Evolutionary conservation across 306 rosid species (phyloP).

Genomic region (Dryas alaskensis): DNA sequence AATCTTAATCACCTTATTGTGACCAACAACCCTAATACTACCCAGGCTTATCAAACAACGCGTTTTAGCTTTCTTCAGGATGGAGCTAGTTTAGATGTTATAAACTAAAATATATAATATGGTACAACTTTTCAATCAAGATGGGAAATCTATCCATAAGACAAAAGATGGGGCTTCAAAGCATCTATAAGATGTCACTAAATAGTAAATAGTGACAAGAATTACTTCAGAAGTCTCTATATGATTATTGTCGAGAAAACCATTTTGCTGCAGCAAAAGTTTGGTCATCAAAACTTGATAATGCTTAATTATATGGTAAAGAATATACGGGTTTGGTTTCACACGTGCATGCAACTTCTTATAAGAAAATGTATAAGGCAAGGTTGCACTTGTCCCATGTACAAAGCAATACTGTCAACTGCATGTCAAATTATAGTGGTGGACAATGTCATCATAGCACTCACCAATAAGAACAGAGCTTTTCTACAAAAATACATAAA

Average conservation of each 20-base stretch:
- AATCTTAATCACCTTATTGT: too few relatives aligned
- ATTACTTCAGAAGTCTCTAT: not conserved
- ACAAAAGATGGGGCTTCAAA: too few relatives aligned
- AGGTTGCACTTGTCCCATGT: constrained; percentile 31
- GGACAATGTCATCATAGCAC: constrained; percentile 35
- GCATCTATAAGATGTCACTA: too few relatives aligned
- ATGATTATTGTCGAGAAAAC: not conserved
- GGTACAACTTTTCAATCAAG: too few relatives aligned
- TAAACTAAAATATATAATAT: too few relatives aligned
- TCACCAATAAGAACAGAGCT: constrained; percentile 21
- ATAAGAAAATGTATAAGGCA: constrained; percentile 29
- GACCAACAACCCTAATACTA: too few relatives aligned
- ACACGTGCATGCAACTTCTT: constrained; percentile 4
- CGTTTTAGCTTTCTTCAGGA: too few relatives aligned
- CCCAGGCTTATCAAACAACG: too few relatives aligned
- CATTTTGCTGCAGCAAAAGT: not conserved
- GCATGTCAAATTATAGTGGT: constrained; percentile 34
- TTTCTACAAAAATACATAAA: constrained; percentile 1
- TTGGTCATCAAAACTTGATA: not conserved
- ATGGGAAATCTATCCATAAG: too few relatives aligned
- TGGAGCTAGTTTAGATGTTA: too few relatives aligned
- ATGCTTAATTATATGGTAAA: not conserved
- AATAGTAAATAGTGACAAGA: too few relatives aligned
- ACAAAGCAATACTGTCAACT: constrained; percentile 45
- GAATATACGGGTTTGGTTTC: not conserved